These are phyloP conservation scores for Suillus hirtellus DNA, from an alignment of 768 basidiomycete species.

Conservation along the genomic window DNA sequence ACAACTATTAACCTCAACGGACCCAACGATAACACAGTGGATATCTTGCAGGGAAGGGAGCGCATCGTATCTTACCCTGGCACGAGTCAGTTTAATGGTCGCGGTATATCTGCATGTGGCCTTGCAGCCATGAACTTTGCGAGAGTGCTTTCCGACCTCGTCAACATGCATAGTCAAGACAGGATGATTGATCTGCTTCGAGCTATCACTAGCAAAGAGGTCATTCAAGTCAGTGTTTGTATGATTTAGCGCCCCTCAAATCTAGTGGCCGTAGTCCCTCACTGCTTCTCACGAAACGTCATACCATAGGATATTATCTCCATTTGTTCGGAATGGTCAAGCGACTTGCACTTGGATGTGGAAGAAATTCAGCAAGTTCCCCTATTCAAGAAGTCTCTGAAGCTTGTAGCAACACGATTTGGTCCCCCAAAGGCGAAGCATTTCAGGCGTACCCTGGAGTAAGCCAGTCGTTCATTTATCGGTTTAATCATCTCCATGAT, in stretches of 20 bases:
- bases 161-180: not conserved
- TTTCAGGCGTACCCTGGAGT: conserved; percentile 36
- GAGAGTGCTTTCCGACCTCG: conserved; percentile 31
- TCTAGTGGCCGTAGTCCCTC: not conserved
- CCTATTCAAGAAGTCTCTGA: conserved; percentile 45
- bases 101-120: conserved; percentile 55
- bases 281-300: not conserved
- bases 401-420: conserved; percentile 36
- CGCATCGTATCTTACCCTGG: conserved; percentile 48
- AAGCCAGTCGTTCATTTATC: conserved; percentile 1
- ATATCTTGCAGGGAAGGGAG: conserved; percentile 33
- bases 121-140: conserved; percentile 68
- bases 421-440: conserved; percentile 37
- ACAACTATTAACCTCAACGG: conserved; percentile 52
- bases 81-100: conserved; percentile 57
- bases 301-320: conserved; percentile 50
- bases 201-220: conserved; percentile 15
- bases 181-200: not conserved
- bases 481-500: not conserved
- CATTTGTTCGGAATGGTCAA: conserved; percentile 59
- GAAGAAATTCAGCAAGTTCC: conserved; percentile 54
- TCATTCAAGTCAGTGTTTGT: conserved; percentile 26
- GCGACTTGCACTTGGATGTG: conserved; percentile 53
- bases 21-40: conserved; percentile 36
- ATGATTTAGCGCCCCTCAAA: not conserved